Evolutionary conservation across 2,329 filamentous ascomycete genomes (phyloP), one percentile per base, ranked within the genome.

Genomic region (Xylariaceae sp.): DNA sequence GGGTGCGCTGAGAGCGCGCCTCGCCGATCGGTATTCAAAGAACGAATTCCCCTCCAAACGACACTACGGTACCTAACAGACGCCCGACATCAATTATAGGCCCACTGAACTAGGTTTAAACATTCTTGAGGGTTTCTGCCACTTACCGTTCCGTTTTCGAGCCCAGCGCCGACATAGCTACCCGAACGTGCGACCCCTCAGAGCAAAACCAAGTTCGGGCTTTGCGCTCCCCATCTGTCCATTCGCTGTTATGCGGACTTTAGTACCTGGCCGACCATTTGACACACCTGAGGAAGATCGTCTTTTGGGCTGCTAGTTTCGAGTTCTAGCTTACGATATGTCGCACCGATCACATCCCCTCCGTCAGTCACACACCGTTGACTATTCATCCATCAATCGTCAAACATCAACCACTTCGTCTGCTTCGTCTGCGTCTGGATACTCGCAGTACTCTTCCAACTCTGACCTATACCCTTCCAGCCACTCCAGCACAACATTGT

Each of bases 341-440:
- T 81, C 80, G 71, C 76, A 78, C 73, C 78, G 79, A 56, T 74
- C 76, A 60, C 80, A 81, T 67, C 77, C 80, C 52, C 76, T 85
- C 56, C 77, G 80, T 62, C 80, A 84, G 68, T 71, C 72, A 53
- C 71, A 73, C 55, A 72, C 71, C 47, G 68, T 73, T 65, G 70
- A 76, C 63, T 71, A 72, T 62, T 67, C 68, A 69, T 65, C 67
- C 54, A 64, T 84, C 62, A 75, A 74, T 59, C 79, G 87, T 61
- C 84, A 88, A 64, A 78, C 83, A 34, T 90, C 87, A 4, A 89
- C 81, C 55, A 82, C 83, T 37, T 86, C 85, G 7, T 88, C 87
- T 5, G 83, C 82, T n/a, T 81, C 80, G 51, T 90, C 19, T 19
- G 19, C 87, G 2, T 88, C 86, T 3, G 80, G 77, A 53, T 87